Conservation (phyloP, 2,329 filamentous ascomycete species). For the Fusarium protoensiforme region DNA sequence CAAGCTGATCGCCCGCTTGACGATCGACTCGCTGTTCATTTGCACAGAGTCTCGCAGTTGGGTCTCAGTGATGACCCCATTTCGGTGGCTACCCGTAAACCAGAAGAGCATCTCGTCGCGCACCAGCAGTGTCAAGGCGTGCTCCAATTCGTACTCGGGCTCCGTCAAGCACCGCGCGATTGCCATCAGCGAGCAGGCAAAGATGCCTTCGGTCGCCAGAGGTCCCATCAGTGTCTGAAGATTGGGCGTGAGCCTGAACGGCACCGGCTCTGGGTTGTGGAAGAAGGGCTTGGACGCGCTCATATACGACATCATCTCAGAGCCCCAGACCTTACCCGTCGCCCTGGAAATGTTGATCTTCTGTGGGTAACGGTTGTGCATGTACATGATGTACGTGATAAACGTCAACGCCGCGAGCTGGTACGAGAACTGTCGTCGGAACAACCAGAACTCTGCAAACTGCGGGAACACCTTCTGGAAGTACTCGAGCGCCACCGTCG, state of each 20-base stretch:
- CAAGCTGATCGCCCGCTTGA: constrained; percentile 87
- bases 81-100: constrained; percentile 83
- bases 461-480: constrained; percentile 89
- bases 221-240: constrained; percentile 96
- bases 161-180: constrained; percentile 95
- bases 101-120: constrained; percentile 98
- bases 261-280: constrained; percentile 94
- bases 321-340: constrained; percentile 95
- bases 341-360: constrained; percentile 92
- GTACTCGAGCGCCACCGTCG: constrained; percentile 84
- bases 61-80: constrained; percentile 61
- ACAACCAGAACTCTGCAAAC: constrained; percentile 97
- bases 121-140: constrained; percentile 93
- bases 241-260: constrained; percentile 97
- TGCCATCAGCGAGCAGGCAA: constrained; percentile 94
- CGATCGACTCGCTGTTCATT: constrained; percentile 88
- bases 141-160: constrained; percentile 89
- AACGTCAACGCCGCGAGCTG: constrained; percentile 95
- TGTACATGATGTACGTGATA: constrained; percentile 98
- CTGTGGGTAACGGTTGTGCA: constrained; percentile 94
- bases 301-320: constrained; percentile 92
- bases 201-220: constrained; percentile 94
- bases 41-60: constrained; percentile 84
- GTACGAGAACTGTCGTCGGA: constrained; percentile 96
- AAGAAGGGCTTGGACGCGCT: constrained; percentile 86